These are phyloP conservation scores for Aphanomyces euteiches DNA, from an alignment of 352 stramenopile species.

Conservation along the genomic window DNA sequence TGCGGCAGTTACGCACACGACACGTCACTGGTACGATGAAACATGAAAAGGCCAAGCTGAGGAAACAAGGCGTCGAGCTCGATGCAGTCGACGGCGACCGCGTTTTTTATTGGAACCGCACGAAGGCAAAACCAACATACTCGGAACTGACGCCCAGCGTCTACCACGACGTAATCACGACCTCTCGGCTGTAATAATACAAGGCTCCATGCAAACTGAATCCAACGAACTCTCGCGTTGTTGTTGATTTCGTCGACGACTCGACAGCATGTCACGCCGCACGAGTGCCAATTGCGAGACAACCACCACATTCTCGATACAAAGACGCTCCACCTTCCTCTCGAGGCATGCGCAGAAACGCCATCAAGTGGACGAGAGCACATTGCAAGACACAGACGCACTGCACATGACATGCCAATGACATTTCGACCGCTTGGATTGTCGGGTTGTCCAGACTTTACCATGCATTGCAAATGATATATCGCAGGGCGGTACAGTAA, in stretches of 20 bases:
- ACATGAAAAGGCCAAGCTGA: slow-evolving; percentile 87
- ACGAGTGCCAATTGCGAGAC: too few species aligned
- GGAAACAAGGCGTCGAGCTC: slow-evolving; percentile 75
- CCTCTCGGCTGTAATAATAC: slow-evolving; percentile 46
- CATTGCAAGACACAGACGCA: too few species aligned
- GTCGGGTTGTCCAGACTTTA: too few species aligned
- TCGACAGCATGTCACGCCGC: too few species aligned
- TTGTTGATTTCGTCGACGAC: not conserved
- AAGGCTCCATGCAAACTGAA: not conserved
- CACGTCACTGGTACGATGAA: slow-evolving; percentile 89
- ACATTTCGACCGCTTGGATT: too few species aligned
- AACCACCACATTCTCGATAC: too few species aligned
- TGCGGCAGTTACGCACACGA: slow-evolving; percentile 69
- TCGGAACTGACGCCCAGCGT: slow-evolving; percentile 52
- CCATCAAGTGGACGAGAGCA: too few species aligned
- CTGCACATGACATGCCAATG: too few species aligned
- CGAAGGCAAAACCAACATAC: slow-evolving; percentile 45
- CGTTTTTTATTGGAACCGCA: slow-evolving; percentile 52
- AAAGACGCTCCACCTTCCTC: too few species aligned
- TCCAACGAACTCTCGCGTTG: not conserved
- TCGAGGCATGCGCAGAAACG: too few species aligned
- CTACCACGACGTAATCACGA: slow-evolving; percentile 52
- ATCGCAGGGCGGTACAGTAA: too few species aligned
- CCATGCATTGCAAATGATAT: too few species aligned
- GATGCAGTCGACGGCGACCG: slow-evolving; percentile 45